A percentile compares a stretch with the other conserved stretches of the same genome.
These are phyloP conservation scores for Cladophialophora carrionii DNA, from an alignment of 2,329 filamentous ascomycete genomes.

Conservation along the genomic window DNA sequence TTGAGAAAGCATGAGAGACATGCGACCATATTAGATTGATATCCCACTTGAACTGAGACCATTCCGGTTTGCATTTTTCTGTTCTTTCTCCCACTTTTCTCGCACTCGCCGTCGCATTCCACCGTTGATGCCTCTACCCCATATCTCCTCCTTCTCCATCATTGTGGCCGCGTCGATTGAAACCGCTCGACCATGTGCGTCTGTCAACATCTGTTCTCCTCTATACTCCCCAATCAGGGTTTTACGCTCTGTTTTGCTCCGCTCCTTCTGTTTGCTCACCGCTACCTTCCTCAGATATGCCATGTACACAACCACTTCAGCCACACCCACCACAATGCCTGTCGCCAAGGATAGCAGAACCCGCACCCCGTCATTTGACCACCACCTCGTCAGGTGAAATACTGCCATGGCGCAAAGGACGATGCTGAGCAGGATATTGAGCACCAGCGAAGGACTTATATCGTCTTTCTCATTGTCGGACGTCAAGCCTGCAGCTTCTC, in stretches of 20 bases:
- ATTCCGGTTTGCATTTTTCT: slow-evolving; percentile 25
- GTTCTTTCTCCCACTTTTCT: slow-evolving; percentile 45
- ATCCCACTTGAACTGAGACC: not conserved
- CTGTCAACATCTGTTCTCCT: slow-evolving; percentile 10
- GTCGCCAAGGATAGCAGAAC: slow-evolving; percentile 49
- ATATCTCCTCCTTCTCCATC: slow-evolving; percentile 45
- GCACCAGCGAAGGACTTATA: slow-evolving; percentile 63
- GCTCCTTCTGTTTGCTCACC: slow-evolving; percentile 46
- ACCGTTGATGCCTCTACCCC: slow-evolving; percentile 48
- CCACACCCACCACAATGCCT: slow-evolving; percentile 50
- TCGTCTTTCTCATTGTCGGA: slow-evolving; percentile 40
- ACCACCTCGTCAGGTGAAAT: slow-evolving; percentile 46
- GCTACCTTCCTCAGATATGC: slow-evolving; percentile 52
- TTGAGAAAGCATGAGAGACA: slow-evolving; percentile 18
- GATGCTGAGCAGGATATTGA: slow-evolving; percentile 88
- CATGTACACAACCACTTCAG: slow-evolving; percentile 53
- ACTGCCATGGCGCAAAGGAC: slow-evolving; percentile 63
- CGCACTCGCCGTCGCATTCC: slow-evolving; percentile 48
- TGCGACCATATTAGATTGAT: not conserved
- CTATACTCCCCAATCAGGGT: slow-evolving; percentile 40
- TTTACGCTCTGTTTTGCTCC: slow-evolving; percentile 47
- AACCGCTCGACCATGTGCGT: slow-evolving; percentile 3
- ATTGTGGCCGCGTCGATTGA: slow-evolving; percentile 9
- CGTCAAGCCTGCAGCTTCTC: slow-evolving; percentile 21
- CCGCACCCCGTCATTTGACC: slow-evolving; percentile 38